Base-by-base conservation (phyloP, 192 early-diverging fungal genomes). In the Coemansia javaensis region DNA sequence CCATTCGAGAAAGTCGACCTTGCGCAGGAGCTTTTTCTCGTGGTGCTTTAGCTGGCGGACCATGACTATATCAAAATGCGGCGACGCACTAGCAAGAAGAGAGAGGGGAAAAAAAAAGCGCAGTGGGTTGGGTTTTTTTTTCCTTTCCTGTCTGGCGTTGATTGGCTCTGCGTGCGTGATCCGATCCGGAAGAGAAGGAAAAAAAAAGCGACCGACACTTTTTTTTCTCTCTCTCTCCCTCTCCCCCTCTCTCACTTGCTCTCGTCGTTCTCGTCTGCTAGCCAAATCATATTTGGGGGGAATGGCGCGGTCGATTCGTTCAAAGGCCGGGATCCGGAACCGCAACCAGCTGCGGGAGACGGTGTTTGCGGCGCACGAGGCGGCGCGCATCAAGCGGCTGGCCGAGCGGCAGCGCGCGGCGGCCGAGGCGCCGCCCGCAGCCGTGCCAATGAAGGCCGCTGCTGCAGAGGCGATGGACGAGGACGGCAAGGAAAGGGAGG, bases 1-100 rank as follows among this genome's bases (percentile, higher is more conserved):
- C 90, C 90, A 97, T 72, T 81, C 43, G 53, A 97, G 59, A 59
- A 97, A 94, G 69, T 97, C 88, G 40, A 97, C 92, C 79, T 94
- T 97, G 65, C 88, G 87, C 32, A 97, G 80, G 9, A 97, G 81
- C 79, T 95, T 97, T 65, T 91, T 79, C 75, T 97, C 94, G 80
- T 97, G 92, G 80, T 83, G 83, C 54, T 94, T 89, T 53, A 97
- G 73, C 63, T 92, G 81, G 57, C 89, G 75, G 20, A 81, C 72
- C 72, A 75, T 75, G 4, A 12, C 11, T 33, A 33, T 11, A 34
- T 24, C 5, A 33, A 41, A 16, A 48, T 16, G n/a, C n/a, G n/a
- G n/a, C n/a, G n/a, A n/a, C n/a, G n/a, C n/a, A 40, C 31, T 22
- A 30, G 21, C 4, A 18, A 41, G 12, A 15, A 16, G 5, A 30